Base-by-base conservation (phyloP, 495 filamentous ascomycete genomes). In the Penicillium ochrochloron region DNA sequence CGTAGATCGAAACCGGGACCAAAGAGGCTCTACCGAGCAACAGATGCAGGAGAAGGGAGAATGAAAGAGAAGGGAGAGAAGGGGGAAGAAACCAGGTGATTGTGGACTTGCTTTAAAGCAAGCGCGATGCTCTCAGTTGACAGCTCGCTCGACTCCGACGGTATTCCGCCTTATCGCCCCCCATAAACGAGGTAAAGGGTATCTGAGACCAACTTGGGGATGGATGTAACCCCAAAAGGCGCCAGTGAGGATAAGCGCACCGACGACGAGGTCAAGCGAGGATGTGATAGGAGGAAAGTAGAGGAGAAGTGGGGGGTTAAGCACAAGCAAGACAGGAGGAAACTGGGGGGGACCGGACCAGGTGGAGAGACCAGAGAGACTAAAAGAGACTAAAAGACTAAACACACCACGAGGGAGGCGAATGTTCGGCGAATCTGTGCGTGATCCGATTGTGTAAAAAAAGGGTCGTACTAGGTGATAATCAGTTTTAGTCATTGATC, bases 31-130 rank as follows among this genome's bases (percentile, higher is more conserved):
- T 25, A 23, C 27, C 41, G 29, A 60, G 44, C 29, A 27, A 27
- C 25, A n/a, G 46, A 51, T 23, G 44, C 46, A 53, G 31, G 35
- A 35, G 19, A 57, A 23, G 19, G 73, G 54, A 27, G 84, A 44
- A 78, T 84, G 73, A 87, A 84, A 66, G 39, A 54, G 55, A 55
- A 50, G 46, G n/a, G n/a, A 53, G 17, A 23, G 44, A 48, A 48
- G 19, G 14, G 37, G 39, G 62, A 35, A 33, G 54, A 48, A 19
- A 17, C 29, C 14, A 33, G 1, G 44, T 34, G 61, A 10, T 15
- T 12, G n/a, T 12, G 1, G 19, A 21, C 19, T 5, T 56, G 52
- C 33, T 56, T 56, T 56, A 56, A 34, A 31, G 33, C 33, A n/a
- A 34, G 23, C n/a, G 17, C 53, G 31, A 35, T 12, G 17, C n/a